These are phyloP conservation scores for Ramalina intermedia DNA, from an alignment of 495 filamentous ascomycete genomes.

Conservation along the genomic window DNA sequence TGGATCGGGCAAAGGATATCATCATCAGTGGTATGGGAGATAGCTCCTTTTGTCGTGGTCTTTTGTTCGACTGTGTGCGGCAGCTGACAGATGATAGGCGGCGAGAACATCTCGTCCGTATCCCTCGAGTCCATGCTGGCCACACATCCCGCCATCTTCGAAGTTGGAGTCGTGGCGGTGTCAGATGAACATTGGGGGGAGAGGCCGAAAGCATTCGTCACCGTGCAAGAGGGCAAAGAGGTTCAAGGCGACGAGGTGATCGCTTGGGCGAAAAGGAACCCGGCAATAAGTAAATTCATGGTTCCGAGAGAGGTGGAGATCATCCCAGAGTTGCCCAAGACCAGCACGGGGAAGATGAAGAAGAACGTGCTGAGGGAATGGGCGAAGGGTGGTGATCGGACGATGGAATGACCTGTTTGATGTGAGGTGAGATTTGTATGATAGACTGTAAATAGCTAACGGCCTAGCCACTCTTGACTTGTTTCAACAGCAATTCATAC, in stretches of 20 bases:
- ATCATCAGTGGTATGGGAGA: conserved; percentile 74
- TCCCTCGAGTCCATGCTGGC: conserved; percentile 87
- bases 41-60: not conserved
- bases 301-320: conserved; percentile 87
- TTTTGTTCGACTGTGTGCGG: not conserved
- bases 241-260: conserved; percentile 62
- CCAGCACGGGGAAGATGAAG: conserved; percentile 87
- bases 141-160: conserved; percentile 75
- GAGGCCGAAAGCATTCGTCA: conserved; percentile 84
- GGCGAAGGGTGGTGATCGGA: conserved; percentile 43
- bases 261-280: conserved; percentile 66
- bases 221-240: conserved; percentile 47
- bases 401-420: not conserved
- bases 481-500: not conserved
- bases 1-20: conserved; percentile 92
- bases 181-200: conserved; percentile 90
- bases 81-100: conserved; percentile 37
- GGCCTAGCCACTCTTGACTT: no score
- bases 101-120: conserved; percentile 92
- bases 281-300: conserved; percentile 85
- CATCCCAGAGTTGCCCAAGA: conserved; percentile 81
- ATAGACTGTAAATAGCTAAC: no score
- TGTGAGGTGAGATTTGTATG: not conserved
- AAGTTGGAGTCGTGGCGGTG: conserved; percentile 83
- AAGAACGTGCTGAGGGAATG: conserved; percentile 88